These are phyloP conservation scores for Crataegus laevigata DNA, from an alignment of 306 rosid genomes.

Conservation along the genomic window DNA sequence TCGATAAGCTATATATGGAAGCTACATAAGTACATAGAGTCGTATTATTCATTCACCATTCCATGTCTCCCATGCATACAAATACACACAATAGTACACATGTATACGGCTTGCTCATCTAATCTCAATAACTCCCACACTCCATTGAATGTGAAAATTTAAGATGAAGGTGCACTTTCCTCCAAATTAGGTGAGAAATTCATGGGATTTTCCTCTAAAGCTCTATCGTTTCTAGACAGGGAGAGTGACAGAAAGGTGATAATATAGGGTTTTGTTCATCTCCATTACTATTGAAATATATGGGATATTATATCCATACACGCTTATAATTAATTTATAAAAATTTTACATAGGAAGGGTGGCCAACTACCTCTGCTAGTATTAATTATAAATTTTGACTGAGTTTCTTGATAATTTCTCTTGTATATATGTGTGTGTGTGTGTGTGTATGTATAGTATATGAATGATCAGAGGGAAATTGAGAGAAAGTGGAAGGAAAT, in stretches of 20 bases:
- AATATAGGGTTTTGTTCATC: too few relatives aligned
- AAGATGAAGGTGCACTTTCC: conserved; percentile 11
- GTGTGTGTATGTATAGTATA: too few relatives aligned
- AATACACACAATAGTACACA: background rate
- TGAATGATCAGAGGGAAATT: background rate
- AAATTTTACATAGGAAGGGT: background rate
- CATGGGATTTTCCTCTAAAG: background rate
- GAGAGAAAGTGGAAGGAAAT: background rate
- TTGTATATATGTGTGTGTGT: too few relatives aligned
- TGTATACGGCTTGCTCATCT: conserved; percentile 12
- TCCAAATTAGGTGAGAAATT: conserved; percentile 22
- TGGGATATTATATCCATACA: background rate
- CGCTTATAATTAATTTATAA: background rate
- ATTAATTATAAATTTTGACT: conserved; percentile 32
- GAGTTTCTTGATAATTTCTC: background rate
- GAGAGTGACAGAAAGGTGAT: background rate
- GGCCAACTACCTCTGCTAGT: conserved; percentile 37
- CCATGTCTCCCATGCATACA: background rate
- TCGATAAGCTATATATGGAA: background rate
- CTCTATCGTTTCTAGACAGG: background rate
- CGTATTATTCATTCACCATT: background rate
- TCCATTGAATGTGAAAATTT: conserved; percentile 27
- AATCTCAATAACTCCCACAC: conserved; percentile 9
- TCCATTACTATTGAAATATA: background rate
- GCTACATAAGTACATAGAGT: background rate